Evolutionary conservation across 495 filamentous ascomycete genomes (phyloP).

Genomic region (Barbatosphaeria neglecta): DNA sequence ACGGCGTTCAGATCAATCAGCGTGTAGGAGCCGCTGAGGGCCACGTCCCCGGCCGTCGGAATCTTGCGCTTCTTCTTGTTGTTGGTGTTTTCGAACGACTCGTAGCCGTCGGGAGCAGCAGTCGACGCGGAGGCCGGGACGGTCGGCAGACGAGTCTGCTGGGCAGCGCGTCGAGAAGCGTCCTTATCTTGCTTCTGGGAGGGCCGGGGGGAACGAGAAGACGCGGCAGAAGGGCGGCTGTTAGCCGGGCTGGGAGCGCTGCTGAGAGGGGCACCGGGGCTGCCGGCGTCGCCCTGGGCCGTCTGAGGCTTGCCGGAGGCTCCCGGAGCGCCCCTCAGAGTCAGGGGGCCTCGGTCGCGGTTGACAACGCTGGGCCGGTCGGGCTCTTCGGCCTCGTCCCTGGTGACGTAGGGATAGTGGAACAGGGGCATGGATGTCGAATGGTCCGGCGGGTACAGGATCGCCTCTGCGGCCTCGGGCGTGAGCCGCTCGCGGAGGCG

Average conservation of each 20-base stretch:
- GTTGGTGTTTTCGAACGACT: slow-evolving; percentile 96
- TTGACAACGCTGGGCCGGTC: slow-evolving; percentile 6
- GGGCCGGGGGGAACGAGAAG: slow-evolving; percentile 13
- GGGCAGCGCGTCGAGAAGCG: no score
- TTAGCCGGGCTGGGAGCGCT: no score
- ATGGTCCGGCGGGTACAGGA: slow-evolving; percentile 66
- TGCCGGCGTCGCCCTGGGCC: slow-evolving; percentile 9
- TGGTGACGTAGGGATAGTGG: slow-evolving; percentile 51
- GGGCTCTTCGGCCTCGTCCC: slow-evolving; percentile 27
- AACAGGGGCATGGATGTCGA: slow-evolving; percentile 59
- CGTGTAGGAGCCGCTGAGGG: slow-evolving; percentile 40
- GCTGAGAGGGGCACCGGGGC: no score
- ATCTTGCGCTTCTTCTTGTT: slow-evolving; percentile 99
- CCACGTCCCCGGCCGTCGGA: slow-evolving; percentile 63
- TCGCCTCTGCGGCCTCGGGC: slow-evolving; percentile 68
- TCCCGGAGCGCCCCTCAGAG: slow-evolving; percentile 13
- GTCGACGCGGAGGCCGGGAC: slow-evolving; percentile 48
- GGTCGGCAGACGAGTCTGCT: slow-evolving; percentile 29
- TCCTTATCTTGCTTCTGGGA: slow-evolving; percentile 15
- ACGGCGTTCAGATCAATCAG: slow-evolving; percentile 28
- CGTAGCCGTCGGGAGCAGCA: slow-evolving; percentile 93
- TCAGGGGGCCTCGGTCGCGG: slow-evolving; percentile 12
- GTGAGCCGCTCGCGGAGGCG: slow-evolving; percentile 76
- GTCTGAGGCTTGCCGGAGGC: slow-evolving; percentile 1
- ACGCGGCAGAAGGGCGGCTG: no score